phyloP scores from a whole-genome alignment of 2,329 filamentous ascomycete genomes.

The Fusarium circinatum region DNA sequence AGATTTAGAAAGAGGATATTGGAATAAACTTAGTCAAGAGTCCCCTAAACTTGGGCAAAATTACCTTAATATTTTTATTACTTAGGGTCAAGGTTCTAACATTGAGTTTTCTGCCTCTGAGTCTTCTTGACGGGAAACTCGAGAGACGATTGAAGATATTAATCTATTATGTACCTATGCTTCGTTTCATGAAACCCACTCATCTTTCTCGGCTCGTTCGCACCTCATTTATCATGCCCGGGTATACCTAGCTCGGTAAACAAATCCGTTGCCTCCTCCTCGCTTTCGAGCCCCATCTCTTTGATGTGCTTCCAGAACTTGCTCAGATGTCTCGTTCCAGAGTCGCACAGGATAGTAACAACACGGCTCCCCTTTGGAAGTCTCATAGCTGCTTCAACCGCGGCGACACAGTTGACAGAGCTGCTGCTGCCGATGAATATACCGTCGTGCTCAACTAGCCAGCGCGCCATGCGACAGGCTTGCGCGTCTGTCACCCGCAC shows the following conservation, averaged over 20 bases:
- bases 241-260: constrained; percentile 61
- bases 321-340: constrained; percentile 82
- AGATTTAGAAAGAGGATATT: not conserved
- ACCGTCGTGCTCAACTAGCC: constrained; percentile 94
- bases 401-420: constrained; percentile 93
- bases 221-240: constrained; percentile 10
- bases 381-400: constrained; percentile 73
- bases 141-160: not conserved
- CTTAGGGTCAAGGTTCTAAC: not conserved
- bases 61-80: not conserved
- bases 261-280: constrained; percentile 57
- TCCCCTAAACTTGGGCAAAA: not conserved
- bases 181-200: not conserved
- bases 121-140: not conserved
- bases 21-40: not conserved
- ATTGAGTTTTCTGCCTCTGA: not conserved
- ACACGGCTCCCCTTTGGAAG: constrained; percentile 72
- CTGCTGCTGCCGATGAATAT: constrained; percentile 95
- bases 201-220: not conserved
- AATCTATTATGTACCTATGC: not conserved
- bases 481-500: constrained; percentile 89
- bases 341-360: constrained; percentile 87
- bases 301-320: constrained; percentile 85
- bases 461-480: constrained; percentile 92
- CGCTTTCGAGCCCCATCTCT: constrained; percentile 69